Evolutionary conservation across 2,329 filamentous ascomycete genomes (phyloP).

Genomic region (Botrytis elliptica): DNA sequence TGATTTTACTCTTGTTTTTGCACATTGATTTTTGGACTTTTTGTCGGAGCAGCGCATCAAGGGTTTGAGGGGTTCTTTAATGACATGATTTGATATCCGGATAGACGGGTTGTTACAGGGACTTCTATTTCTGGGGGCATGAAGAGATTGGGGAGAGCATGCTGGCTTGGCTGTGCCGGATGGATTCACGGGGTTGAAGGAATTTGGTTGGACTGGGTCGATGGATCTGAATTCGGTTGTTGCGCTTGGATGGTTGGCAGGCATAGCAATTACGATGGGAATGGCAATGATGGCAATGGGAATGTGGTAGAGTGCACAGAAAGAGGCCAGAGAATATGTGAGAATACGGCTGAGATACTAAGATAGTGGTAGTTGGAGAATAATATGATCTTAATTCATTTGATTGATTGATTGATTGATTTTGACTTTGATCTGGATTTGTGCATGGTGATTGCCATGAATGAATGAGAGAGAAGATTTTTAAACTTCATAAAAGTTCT

Average conservation of each 20-base stretch:
- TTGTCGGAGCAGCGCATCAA: neutral
- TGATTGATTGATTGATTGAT: neutral
- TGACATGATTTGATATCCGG: slow-evolving; percentile 17
- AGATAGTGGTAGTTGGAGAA: neutral
- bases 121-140: neutral
- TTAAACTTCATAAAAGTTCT: no score
- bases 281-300: neutral
- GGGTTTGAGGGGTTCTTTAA: slow-evolving; percentile 4
- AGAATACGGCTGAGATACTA: neutral
- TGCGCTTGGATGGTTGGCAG: neutral
- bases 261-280: neutral
- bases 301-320: neutral
- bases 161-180: neutral
- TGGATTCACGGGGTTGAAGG: neutral
- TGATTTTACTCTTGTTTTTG: neutral
- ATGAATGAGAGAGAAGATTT: neutral
- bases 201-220: neutral
- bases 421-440: neutral
- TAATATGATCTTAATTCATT: slow-evolving; percentile 3
- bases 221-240: neutral
- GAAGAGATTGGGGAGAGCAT: neutral
- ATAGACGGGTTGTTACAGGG: slow-evolving; percentile 3
- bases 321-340: neutral
- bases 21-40: neutral
- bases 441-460: neutral